Percentiles rank a stretch among this genome's conserved stretches.
Evolutionary conservation across 306 rosid species (phyloP).

Genomic region (Pyrus betulifolia): DNA sequence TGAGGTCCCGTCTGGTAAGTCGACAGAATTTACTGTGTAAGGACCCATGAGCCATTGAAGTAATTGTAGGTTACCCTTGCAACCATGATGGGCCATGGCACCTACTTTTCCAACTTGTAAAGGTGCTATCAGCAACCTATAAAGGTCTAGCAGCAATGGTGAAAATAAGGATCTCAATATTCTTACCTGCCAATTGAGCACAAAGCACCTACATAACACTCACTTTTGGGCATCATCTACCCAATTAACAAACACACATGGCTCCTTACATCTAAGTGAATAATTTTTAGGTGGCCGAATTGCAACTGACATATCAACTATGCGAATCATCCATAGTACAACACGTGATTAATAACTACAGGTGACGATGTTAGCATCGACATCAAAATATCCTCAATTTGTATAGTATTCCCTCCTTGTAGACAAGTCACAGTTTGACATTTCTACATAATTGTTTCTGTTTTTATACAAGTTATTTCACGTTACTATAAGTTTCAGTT

Average conservation of each 20-base stretch:
- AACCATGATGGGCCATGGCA: slow-evolving; percentile 55
- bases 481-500: too few species aligned
- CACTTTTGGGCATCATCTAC: neutral
- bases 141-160: slow-evolving; percentile 73
- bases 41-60: slow-evolving; percentile 94
- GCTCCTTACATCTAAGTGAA: neutral
- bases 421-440: neutral
- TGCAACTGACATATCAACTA: too few species aligned
- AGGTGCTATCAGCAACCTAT: slow-evolving; percentile 62
- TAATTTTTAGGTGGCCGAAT: too few species aligned
- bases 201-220: neutral
- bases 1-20: slow-evolving; percentile 58
- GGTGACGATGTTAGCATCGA: too few species aligned
- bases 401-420: too few species aligned
- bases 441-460: too few species aligned
- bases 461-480: too few species aligned
- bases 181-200: slow-evolving; percentile 44
- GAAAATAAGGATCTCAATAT: slow-evolving; percentile 68
- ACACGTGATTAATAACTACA: too few species aligned
- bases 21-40: slow-evolving; percentile 67
- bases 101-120: slow-evolving; percentile 75
- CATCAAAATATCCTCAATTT: too few species aligned
- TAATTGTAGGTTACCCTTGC: slow-evolving; percentile 88
- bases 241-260: neutral
- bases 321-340: too few species aligned